Base-by-base conservation (phyloP, 306 rosid species). In the Psophocarpus tetragonolobus region DNA sequence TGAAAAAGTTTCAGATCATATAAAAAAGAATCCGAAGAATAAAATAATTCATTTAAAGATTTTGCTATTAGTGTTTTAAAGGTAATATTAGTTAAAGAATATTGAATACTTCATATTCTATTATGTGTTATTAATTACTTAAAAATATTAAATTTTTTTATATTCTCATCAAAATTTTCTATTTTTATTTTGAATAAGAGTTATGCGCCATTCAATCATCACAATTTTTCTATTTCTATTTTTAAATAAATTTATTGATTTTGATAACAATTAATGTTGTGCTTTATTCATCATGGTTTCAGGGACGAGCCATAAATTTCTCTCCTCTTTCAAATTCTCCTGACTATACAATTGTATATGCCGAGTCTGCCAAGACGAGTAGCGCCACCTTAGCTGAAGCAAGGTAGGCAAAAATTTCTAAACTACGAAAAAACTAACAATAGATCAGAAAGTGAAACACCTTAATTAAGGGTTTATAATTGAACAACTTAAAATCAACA, bases 271-370 rank as follows among this genome's bases (percentile, higher is more conserved):
- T n/a, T n/a, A n/a, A n/a, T n/a, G 9, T 38, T 38, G 42, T 38
- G 42, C 0, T 35, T 27, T 27, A 47, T 2, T 47, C 4, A 78
- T 68, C 1, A 17, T 58, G 26, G 63, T n/a, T 39, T 30, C 86
- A 93, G 97, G 98, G 98, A 0, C 67, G 44, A 87, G 89, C 87
- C 65, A 87, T 94, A 74, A 89, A 88, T 78, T 92, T 92, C 82
- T 92, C 93, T 0, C 11, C 81, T 20, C 97, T 94, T 48, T 17
- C 88, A 44, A 84, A 78, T 15, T 73, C 87, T 8, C 75, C 98
- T 0, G 39, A 15, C 2, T 84, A 90, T 78, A 78, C 92, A 23
- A 33, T 92, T 71, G 39, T 89, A 60, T 65, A 78, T 0, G 90
- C 87, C 2, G 82, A 81, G 56, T 63, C 91, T n/a, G 87, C 87